Base-by-base conservation (phyloP, 805 yeast genomes). In the Komagataella pseudopastoris region DNA sequence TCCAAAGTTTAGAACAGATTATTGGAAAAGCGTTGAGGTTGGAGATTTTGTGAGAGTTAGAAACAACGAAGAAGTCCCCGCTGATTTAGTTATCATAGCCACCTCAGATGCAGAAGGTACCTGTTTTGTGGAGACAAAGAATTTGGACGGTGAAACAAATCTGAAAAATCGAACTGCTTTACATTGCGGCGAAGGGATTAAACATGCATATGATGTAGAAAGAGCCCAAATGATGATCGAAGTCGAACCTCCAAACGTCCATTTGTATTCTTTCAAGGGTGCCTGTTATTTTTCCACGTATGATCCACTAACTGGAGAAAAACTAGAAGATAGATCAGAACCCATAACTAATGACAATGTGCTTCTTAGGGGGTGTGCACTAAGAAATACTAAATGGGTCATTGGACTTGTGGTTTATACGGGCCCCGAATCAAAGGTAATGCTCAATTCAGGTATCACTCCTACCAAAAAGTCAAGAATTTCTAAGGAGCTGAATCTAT, bases 1-100 rank as follows among this genome's bases (percentile, higher is more conserved):
- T 4, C 71, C 71, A n/a, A 60, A 67, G 45, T 78, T 78, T 61
- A 53, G 53, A 22, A 60, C 58, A 22, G 55, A 54, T 14, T 61
- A 59, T 52, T 85, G 93, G 93, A 84, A 84, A 63, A 78, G 77
- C 58, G 77, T 85, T 43, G 65, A 69, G 46, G 89, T 85, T 23
- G 95, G 95, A 56, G 90, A 85, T 58, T 70, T 85, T 49, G 74
- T 85, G 23, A 71, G 90, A 59, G 72, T 85, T 23, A 77, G 82
- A 55, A 78, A 80, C 56, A 81, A 85, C 60, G 93, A 85, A 60
- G 91, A 85, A 67, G 74, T 84, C 6, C 95, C 95, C 1, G 89
- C 91, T 1, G 95, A 85, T 65, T 63, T 81, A 12, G 70, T 84
- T 48, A 63, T 85, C 39, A 60, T 85, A 6, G 71, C 88, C 4